These are phyloP conservation scores for Orbilia oligospora DNA, from an alignment of 2,329 filamentous ascomycete genomes.

Conservation along the genomic window DNA sequence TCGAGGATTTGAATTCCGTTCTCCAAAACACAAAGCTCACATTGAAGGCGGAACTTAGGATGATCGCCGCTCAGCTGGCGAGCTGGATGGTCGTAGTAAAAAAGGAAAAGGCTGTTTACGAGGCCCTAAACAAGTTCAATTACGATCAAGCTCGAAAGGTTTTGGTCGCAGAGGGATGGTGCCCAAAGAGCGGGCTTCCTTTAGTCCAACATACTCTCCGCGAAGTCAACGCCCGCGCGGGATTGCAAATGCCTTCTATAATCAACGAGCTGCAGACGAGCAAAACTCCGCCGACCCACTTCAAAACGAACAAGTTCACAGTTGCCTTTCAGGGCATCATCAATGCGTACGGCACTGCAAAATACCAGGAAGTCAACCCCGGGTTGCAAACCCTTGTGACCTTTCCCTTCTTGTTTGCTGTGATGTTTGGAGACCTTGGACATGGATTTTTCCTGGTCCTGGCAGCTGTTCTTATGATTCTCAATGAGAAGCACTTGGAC, in stretches of 20 bases:
- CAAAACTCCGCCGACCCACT: slow-evolving; percentile 96
- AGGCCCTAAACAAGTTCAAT: slow-evolving; percentile 94
- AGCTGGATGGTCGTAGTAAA: slow-evolving; percentile 98
- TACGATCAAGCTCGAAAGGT: slow-evolving; percentile 97
- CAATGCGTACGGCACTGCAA: slow-evolving; percentile 96
- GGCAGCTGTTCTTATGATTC: slow-evolving; percentile 91
- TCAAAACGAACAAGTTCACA: slow-evolving; percentile 99
- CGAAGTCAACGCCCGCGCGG: slow-evolving; percentile 95
- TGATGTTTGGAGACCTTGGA: slow-evolving; percentile 99
- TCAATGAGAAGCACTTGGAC: slow-evolving; percentile 87
- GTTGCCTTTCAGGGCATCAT: slow-evolving; percentile 99
- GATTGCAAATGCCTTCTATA: slow-evolving; percentile 96
- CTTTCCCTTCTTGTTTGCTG: slow-evolving; percentile 98
- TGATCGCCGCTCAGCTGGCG: slow-evolving; percentile 91
- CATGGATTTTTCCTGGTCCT: slow-evolving; percentile 91
- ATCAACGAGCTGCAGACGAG: slow-evolving; percentile 98
- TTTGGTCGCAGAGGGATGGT: slow-evolving; percentile 97
- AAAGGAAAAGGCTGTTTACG: slow-evolving; percentile 98
- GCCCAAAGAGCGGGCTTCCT: slow-evolving; percentile 88
- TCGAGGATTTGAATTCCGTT: slow-evolving; percentile 92
- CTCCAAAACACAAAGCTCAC: slow-evolving; percentile 95
- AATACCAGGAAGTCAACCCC: slow-evolving; percentile 97
- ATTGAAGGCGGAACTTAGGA: slow-evolving; percentile 89
- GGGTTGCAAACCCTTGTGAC: slow-evolving; percentile 95
- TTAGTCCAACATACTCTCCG: slow-evolving; percentile 93